These are phyloP conservation scores for Yamadazyma ubonensis DNA, from an alignment of 805 yeast genomes.

Conservation along the genomic window DNA sequence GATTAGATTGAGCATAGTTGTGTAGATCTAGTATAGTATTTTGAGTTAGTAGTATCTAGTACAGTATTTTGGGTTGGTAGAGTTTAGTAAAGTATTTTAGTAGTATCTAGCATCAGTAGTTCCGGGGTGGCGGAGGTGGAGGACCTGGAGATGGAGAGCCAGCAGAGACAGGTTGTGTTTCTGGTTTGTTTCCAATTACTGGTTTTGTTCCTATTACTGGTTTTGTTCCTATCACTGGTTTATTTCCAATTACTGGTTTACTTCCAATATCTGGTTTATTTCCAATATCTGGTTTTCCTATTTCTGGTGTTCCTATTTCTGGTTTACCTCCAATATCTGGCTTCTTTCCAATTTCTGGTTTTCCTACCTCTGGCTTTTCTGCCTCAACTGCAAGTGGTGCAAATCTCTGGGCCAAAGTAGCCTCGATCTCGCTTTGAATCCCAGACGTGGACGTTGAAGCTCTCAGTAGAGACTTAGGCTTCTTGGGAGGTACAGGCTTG, in stretches of 20 bases:
- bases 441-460: neutral
- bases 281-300: neutral
- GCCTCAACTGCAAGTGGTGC: constrained; percentile 4
- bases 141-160: constrained; percentile 18
- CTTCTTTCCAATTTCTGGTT: no score
- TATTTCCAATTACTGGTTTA: constrained; percentile 15
- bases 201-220: constrained; percentile 8
- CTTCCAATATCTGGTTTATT: constrained; percentile 1
- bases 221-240: constrained; percentile 11
- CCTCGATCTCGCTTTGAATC: constrained; percentile 6
- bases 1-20: no score
- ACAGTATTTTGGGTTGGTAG: no score
- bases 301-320: neutral
- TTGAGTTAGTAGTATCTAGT: no score
- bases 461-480: constrained; percentile 1
- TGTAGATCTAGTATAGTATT: no score
- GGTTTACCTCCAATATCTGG: neutral
- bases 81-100: no score
- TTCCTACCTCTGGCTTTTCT: neutral
- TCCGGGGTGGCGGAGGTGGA: constrained; percentile 26
- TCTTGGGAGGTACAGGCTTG: no score
- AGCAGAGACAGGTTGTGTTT: neutral
- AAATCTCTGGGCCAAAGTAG: constrained; percentile 4
- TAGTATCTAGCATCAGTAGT: neutral
- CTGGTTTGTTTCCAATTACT: neutral